Evolutionary conservation across 2,329 filamentous ascomycete species (phyloP).

Genomic region (Nothopassalora personata): DNA sequence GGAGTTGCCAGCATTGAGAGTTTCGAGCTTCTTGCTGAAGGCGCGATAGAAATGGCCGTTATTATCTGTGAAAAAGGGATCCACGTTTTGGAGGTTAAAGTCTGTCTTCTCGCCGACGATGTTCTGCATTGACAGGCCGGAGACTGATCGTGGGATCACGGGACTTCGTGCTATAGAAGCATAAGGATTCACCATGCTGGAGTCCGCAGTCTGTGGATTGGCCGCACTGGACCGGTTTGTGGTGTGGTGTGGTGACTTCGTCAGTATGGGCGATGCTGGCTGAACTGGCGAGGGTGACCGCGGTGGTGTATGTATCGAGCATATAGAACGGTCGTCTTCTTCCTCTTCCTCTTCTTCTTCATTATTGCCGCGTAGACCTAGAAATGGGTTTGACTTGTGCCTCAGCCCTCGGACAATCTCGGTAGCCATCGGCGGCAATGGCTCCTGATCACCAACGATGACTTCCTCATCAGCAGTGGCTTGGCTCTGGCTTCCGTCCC

Average conservation of each 20-base stretch:
- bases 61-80: slow-evolving; percentile 56
- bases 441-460: slow-evolving; percentile 5
- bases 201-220: neutral
- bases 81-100: slow-evolving; percentile 21
- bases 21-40: slow-evolving; percentile 52
- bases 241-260: neutral
- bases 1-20: slow-evolving; percentile 51
- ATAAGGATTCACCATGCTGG: neutral
- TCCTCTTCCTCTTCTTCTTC: neutral
- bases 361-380: neutral
- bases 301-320: slow-evolving; percentile 3
- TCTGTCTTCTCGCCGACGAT: slow-evolving; percentile 54
- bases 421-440: slow-evolving; percentile 6
- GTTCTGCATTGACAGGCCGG: slow-evolving; percentile 47
- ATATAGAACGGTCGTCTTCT: slow-evolving; percentile 2
- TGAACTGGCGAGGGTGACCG: slow-evolving; percentile 1
- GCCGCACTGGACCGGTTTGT: neutral
- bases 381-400: slow-evolving; percentile 1
- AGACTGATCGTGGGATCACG: slow-evolving; percentile 2
- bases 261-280: neutral
- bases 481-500: neutral
- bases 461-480: neutral
- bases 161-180: neutral
- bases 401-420: slow-evolving; percentile 5
- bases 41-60: slow-evolving; percentile 54